A percentile compares a stretch with the other conserved stretches of the same genome.
phyloP scores from a whole-genome alignment of 2,329 filamentous ascomycete genomes.

The Neofusicoccum umdonicola region DNA sequence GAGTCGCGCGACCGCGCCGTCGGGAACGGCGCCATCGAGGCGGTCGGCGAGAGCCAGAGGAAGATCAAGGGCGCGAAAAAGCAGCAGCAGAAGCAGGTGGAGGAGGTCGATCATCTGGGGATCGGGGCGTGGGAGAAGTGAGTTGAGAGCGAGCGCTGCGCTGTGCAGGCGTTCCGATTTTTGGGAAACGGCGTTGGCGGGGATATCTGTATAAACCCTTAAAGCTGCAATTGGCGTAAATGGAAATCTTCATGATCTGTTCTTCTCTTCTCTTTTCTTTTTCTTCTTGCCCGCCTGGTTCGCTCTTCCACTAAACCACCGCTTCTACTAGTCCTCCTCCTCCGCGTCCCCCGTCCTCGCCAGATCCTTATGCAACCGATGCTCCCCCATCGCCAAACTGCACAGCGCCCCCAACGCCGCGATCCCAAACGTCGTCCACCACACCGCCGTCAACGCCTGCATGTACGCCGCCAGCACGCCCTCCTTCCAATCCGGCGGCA shows the following conservation, averaged over 20 bases:
- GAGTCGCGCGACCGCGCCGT: neutral
- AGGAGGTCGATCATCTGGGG: slow-evolving; percentile 35
- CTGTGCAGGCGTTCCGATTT: neutral
- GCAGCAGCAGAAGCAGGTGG: neutral
- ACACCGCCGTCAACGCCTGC: slow-evolving; percentile 73
- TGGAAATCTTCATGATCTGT: too few relatives aligned
- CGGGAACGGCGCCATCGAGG: slow-evolving; percentile 28
- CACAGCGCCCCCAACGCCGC: slow-evolving; percentile 59
- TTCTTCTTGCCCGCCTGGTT: too few relatives aligned
- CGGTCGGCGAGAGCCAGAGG: slow-evolving; percentile 20
- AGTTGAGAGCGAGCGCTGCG: neutral
- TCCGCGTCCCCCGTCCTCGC: slow-evolving; percentile 38
- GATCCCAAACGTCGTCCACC: slow-evolving; percentile 66
- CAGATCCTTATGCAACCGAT: slow-evolving; percentile 72
- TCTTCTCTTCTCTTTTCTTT: too few relatives aligned
- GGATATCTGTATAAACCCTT: too few relatives aligned
- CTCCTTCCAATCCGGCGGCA: slow-evolving; percentile 68
- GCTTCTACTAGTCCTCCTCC: neutral
- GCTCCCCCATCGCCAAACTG: slow-evolving; percentile 71
- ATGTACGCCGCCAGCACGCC: slow-evolving; percentile 73
- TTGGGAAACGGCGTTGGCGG: neutral
- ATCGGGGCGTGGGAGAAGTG: slow-evolving; percentile 24
- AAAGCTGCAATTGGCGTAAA: too few relatives aligned
- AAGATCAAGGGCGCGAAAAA: neutral
- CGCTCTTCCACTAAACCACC: too few relatives aligned